phyloP scores from a whole-genome alignment of 2,329 filamentous ascomycete genomes.

The Stemphylium vesicarium region DNA sequence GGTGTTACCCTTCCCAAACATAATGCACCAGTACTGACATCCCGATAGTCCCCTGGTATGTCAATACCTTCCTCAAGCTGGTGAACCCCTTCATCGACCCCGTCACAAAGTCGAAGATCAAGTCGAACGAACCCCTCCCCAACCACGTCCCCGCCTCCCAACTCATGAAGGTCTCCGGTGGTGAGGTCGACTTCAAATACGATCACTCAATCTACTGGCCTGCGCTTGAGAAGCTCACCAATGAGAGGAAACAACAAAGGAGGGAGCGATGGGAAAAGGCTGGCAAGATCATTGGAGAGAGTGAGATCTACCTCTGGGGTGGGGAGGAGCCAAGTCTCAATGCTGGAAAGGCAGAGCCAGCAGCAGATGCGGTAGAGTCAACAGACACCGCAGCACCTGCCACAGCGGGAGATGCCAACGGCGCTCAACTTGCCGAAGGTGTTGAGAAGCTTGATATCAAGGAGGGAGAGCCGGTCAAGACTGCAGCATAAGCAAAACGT shows the following conservation, averaged over 20 bases:
- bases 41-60: conserved; percentile 79
- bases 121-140: conserved; percentile 92
- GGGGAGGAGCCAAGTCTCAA: conserved; percentile 50
- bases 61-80: conserved; percentile 93
- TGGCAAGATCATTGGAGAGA: conserved; percentile 83
- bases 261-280: conserved; percentile 76
- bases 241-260: conserved; percentile 67
- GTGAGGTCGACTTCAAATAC: conserved; percentile 87
- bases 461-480: conserved; percentile 25
- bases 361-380: not conserved
- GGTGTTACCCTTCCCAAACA: conserved; percentile 36
- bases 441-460: conserved; percentile 36
- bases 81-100: conserved; percentile 97
- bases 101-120: conserved; percentile 89
- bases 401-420: not conserved
- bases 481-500: conserved; percentile 6
- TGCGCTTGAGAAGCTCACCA: conserved; percentile 74
- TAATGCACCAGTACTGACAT: conserved; percentile 3
- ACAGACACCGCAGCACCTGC: conserved; percentile 2
- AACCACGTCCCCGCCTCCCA: conserved; percentile 82
- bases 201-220: conserved; percentile 92
- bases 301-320: conserved; percentile 87
- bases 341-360: conserved; percentile 7
- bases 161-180: conserved; percentile 79
- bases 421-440: conserved; percentile 23